These are phyloP conservation scores for Lentinula edodes DNA, from an alignment of 768 basidiomycete species.

Conservation along the genomic window DNA sequence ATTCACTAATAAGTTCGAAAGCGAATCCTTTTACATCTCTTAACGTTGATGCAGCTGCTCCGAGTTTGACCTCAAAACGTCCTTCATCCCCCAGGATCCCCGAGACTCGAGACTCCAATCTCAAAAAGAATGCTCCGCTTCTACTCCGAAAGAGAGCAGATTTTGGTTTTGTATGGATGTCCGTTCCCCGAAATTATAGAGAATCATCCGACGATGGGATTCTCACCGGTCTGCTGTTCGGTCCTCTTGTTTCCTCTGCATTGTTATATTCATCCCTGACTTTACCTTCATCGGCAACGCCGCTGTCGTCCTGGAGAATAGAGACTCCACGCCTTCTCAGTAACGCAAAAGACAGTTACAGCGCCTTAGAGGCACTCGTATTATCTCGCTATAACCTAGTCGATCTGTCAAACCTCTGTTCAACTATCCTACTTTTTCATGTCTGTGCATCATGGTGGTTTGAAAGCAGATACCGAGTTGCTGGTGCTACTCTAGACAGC, in stretches of 20 bases:
- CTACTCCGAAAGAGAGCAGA: constrained; percentile 33
- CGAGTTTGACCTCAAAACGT: constrained; percentile 4
- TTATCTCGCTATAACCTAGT: constrained; percentile 73
- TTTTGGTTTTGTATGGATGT: constrained; percentile 84
- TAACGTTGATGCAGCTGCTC: background rate
- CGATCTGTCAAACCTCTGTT: constrained; percentile 75
- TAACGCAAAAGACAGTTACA: constrained; percentile 32
- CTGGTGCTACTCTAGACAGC: constrained; percentile 43
- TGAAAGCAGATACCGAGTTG: constrained; percentile 43
- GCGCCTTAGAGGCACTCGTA: constrained; percentile 49
- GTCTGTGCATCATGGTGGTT: constrained; percentile 73
- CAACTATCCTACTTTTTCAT: constrained; percentile 74
- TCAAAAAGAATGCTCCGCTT: constrained; percentile 22
- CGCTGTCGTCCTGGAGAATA: constrained; percentile 65
- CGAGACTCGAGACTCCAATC: constrained; percentile 42
- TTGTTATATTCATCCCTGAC: constrained; percentile 52
- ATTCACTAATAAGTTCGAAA: constrained; percentile 20
- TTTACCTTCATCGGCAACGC: constrained; percentile 19
- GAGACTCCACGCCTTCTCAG: constrained; percentile 61
- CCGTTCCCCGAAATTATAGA: constrained; percentile 85
- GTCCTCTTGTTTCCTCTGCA: constrained; percentile 72
- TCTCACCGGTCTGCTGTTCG: constrained; percentile 76
- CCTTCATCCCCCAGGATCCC: constrained; percentile 35
- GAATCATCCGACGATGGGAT: constrained; percentile 83
- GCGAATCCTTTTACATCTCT: too few species aligned